Base-by-base conservation (phyloP, 306 rosid genomes). In the Carpinus viminea region DNA sequence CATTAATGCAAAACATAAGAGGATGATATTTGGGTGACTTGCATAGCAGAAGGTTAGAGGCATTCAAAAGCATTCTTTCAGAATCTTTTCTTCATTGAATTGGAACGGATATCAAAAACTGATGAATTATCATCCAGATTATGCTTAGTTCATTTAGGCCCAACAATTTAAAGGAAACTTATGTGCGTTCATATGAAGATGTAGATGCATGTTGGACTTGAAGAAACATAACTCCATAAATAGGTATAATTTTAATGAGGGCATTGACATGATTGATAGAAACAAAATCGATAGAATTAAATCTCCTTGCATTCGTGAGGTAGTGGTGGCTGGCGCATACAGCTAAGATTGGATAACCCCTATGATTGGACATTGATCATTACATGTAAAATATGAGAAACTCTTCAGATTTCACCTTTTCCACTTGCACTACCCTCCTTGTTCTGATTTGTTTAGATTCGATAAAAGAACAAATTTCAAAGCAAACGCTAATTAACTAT, bases 181-280 rank as follows among this genome's bases (percentile, higher is more conserved):
- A 59, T 59, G 17, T 21, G 13, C 65, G 5, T 59, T 21, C 36
- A 59, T 24, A 59, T 24, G 36, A 59, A 59, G 34, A 24, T 3
- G 26, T 31, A 64, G 74, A 60, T 68, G 43, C 34, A 70, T 70
- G 76, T 20, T 66, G 54, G 72, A 73, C 31, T 52, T 47, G 68
- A 24, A 76, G 70, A 65, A 36, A 73, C 24, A 64, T 55, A 64
- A 64, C 41, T 64, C 73, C 4, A 52, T 43, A 64, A 66, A 53
- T 21, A 16, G 28, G 41, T 11, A 53, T 68, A 8, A 45, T 76
- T 31, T 45, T 5, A 15, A 17, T 31, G 20, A 62, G 11, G 69
- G 13, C 10, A 62, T 62, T 62, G 69, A 62, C 20, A 31, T 62
- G 6, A 62, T 6, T 28, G 20, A 62, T 62, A 15, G 13, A 62